phyloP scores from a whole-genome alignment of 257 asterid species.

The Rubia yunnanensis region DNA sequence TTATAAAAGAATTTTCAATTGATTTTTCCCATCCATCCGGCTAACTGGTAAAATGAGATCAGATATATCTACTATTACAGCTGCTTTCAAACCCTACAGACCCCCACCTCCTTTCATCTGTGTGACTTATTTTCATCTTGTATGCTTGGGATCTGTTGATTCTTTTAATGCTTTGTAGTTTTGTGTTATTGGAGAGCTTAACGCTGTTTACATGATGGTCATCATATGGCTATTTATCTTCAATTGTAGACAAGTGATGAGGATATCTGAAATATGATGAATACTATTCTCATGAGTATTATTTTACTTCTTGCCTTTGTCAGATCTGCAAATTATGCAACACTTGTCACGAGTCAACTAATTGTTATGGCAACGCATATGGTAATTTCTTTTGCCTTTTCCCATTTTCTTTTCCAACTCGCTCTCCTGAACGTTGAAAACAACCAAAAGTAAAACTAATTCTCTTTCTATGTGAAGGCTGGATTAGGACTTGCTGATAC shows the following conservation, averaged over 20 bases:
- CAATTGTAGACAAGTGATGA: neutral
- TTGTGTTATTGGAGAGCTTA: neutral
- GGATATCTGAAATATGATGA: neutral
- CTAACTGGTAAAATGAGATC: neutral
- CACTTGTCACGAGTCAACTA: constrained; percentile 78
- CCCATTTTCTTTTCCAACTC: constrained; percentile 1
- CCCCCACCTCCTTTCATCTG: no score
- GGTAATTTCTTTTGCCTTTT: constrained; percentile 37
- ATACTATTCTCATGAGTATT: constrained; percentile 1
- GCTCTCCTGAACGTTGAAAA: neutral
- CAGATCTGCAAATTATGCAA: constrained; percentile 94
- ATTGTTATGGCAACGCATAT: constrained; percentile 78
- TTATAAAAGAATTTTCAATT: neutral
- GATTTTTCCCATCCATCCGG: neutral
- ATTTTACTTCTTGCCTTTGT: constrained; percentile 15
- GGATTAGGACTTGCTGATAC: constrained; percentile 90
- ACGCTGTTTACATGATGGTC: neutral
- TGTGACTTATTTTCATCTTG: neutral
- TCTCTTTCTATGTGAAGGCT: constrained; percentile 45
- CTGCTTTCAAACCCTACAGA: neutral
- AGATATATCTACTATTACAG: neutral
- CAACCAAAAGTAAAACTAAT: constrained; percentile 10
- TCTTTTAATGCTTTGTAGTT: neutral
- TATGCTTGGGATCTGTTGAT: neutral
- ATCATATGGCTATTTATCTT: neutral